Conservation (phyloP, 306 rosid species). For the Carpinus fangiana region DNA sequence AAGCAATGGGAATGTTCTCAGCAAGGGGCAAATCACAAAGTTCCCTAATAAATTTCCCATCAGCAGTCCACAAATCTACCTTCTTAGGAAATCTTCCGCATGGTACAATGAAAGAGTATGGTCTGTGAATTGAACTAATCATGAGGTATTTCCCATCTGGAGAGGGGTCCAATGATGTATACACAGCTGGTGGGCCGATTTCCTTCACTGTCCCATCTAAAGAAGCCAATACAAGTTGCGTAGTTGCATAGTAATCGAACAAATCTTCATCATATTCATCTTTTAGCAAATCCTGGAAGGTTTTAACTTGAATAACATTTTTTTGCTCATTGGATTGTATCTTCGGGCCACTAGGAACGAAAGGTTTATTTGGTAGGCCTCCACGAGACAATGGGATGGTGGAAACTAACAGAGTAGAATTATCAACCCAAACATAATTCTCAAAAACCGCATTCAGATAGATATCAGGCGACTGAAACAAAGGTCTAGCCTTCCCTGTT, state of each 20-base stretch:
- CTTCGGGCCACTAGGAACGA: conserved; percentile 90
- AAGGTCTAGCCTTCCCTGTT: conserved; percentile 76
- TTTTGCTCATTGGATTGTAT: conserved; percentile 81
- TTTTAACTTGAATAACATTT: conserved; percentile 79
- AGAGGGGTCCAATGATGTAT: conserved; percentile 91
- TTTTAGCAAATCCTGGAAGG: conserved; percentile 94
- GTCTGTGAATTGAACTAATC: conserved; percentile 79
- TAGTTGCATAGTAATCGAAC: conserved; percentile 81
- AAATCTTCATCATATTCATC: conserved; percentile 94
- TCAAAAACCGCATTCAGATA: conserved; percentile 82
- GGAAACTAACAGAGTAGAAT: conserved; percentile 72
- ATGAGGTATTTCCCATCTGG: conserved; percentile 76
- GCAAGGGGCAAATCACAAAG: conserved; percentile 95
- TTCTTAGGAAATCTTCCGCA: conserved; percentile 95
- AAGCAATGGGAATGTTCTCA: conserved; percentile 88
- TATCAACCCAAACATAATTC: conserved; percentile 83
- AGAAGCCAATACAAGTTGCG: conserved; percentile 82
- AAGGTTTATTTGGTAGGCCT: conserved; percentile 75
- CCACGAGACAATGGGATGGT: conserved; percentile 80
- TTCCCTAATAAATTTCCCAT: conserved; percentile 75
- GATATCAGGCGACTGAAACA: conserved; percentile 65
- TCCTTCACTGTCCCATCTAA: conserved; percentile 72
- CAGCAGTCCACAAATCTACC: conserved; percentile 79
- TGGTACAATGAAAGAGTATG: conserved; percentile 91
- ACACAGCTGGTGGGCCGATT: conserved; percentile 70